These are phyloP conservation scores for Clavariopsis aquatica DNA, from an alignment of 495 filamentous ascomycete genomes.

Conservation along the genomic window DNA sequence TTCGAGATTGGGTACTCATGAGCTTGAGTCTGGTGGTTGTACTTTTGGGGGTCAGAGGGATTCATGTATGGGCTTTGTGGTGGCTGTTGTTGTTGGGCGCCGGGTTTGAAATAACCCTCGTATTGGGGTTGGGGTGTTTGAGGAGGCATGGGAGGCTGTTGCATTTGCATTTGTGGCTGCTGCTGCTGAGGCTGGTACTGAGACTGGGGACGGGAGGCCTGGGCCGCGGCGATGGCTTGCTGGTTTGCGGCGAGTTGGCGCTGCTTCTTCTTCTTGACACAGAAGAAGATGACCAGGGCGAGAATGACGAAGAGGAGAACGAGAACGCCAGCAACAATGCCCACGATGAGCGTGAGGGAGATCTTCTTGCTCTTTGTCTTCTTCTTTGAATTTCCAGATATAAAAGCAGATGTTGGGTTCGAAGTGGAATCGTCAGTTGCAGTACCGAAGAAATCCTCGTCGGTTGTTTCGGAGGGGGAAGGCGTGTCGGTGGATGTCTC, in stretches of 20 bases:
- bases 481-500: neutral
- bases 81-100: slow-evolving; percentile 1
- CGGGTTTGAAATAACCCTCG: slow-evolving; percentile 22
- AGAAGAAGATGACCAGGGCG: slow-evolving; percentile 27
- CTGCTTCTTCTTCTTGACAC: slow-evolving; percentile 29
- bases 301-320: slow-evolving; percentile 19
- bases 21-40: slow-evolving; percentile 16
- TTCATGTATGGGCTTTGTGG: slow-evolving; percentile 4
- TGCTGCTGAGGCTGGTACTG: slow-evolving; percentile 15
- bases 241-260: slow-evolving; percentile 24
- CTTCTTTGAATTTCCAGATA: neutral
- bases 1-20: slow-evolving; percentile 26
- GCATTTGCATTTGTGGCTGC: slow-evolving; percentile 6
- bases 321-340: slow-evolving; percentile 20
- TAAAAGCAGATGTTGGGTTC: no score
- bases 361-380: slow-evolving; percentile 15
- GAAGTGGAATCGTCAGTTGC: neutral
- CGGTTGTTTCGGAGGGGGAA: neutral
- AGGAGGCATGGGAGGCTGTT: slow-evolving; percentile 9
- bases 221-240: slow-evolving; percentile 16
- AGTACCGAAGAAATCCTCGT: neutral
- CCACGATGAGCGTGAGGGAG: slow-evolving; percentile 20
- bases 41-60: slow-evolving; percentile 20
- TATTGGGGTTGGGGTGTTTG: slow-evolving; percentile 11
- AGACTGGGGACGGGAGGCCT: slow-evolving; percentile 26